Base-by-base conservation (phyloP, 805 yeast species). In the Candida argentea region DNA sequence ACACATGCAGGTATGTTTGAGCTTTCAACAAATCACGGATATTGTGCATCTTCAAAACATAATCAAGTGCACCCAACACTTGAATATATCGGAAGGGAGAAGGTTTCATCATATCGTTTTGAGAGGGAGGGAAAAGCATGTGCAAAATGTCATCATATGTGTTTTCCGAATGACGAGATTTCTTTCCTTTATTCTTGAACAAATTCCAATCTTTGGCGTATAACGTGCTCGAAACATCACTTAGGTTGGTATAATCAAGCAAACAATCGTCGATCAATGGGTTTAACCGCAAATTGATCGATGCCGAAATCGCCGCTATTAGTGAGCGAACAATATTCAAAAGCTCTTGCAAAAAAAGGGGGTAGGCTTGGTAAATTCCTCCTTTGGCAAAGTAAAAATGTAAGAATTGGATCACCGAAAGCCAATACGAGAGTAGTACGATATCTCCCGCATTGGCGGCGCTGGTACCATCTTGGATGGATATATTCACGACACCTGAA, bases 51-150 rank as follows among this genome's bases (percentile, higher is more conserved):
- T 81, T 85, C 43, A 87, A 63, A 3, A 91, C 89, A 43, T 87
- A 85, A 24, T 85, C 66, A 29, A 93, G 63, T 0, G 97, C 95
- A 17, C 94, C 93, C 34, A 91, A 65, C 1, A 87, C 79, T 42
- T 91, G 94, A 15, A 87, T 74, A 29, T 87, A 67, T 40, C 74
- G 76, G 29, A 87, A 61, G 0, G 98, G 98, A 0, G 96, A 84
- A 3, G 95, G 95, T 46, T 74, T 76, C 67, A 81, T 75, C 45
- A 84, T 79, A 33, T 82, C 80, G 26, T 71, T 65, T 13, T 82
- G 71, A 0, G 89, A 62, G 2, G 97, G 97, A 4, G 97, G 97
- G 37, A 78, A 77, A 31, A 85, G 57, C 70, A 76, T 80, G 30
- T 73, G 68, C 25, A 77, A 58, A 19, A 86, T 78, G 38, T 82